Conservation (phyloP, 768 basidiomycete genomes). For the Podaxis pistillaris region DNA sequence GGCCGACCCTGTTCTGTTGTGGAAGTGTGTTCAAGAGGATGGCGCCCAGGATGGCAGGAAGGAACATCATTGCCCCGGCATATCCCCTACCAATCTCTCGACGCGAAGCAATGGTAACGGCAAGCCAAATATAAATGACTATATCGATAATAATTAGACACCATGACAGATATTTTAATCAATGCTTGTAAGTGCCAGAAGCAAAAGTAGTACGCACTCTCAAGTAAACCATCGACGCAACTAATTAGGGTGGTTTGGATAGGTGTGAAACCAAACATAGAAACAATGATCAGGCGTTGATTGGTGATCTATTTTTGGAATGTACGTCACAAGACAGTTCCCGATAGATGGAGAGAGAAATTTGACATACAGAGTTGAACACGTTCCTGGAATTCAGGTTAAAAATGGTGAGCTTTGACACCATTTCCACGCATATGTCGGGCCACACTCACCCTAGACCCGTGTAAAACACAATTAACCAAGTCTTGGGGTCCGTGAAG, state of each 20-base stretch:
- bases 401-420: neutral
- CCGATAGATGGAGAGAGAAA: neutral
- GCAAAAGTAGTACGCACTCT: slow-evolving; percentile 45
- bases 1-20: slow-evolving; percentile 59
- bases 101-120: slow-evolving; percentile 53
- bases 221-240: slow-evolving; percentile 71
- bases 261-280: slow-evolving; percentile 63
- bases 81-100: slow-evolving; percentile 66
- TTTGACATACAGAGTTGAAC: slow-evolving; percentile 57
- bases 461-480: slow-evolving; percentile 66
- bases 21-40: slow-evolving; percentile 69
- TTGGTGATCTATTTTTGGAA: slow-evolving; percentile 54
- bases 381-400: slow-evolving; percentile 47
- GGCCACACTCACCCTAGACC: slow-evolving; percentile 49
- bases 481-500: slow-evolving; percentile 69
- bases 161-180: neutral
- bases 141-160: neutral
- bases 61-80: slow-evolving; percentile 58
- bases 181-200: neutral
- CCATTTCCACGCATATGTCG: neutral
- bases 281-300: slow-evolving; percentile 73
- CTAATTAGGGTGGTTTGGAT: slow-evolving; percentile 73
- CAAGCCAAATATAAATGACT: slow-evolving; percentile 45
- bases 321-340: neutral
- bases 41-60: slow-evolving; percentile 68